Evolutionary conservation across 225 moss, liverwort and hornwort genomes (phyloP), one percentile per base, ranked within the genome.

Genomic region (Pseudisothecium myosuroides): DNA sequence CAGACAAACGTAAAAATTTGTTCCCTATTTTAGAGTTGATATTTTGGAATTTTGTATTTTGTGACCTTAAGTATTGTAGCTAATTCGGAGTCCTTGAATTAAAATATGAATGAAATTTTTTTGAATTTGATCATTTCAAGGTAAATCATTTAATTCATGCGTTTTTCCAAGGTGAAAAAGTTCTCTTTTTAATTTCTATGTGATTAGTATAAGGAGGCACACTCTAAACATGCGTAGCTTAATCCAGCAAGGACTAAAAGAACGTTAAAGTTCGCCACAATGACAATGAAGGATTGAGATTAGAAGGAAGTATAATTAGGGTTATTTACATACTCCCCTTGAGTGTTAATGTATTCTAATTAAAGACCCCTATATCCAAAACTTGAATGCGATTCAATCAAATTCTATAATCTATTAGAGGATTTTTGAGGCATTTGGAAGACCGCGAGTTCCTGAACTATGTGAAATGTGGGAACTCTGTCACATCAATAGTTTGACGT

Each of bases 331-430:
- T 39, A 68, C 7, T 23, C 13, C 0, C 4, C 11, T 1, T 27
- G 1, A 15, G 5, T 43, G 16, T 41, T 16, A 72, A 72, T 43
- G 14, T 27, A 43, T 1, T 41, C 27, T 71, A 64, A 64, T 64
- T 64, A 26, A 14, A 41, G 43, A 0, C 9, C 16, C 2, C 0
- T 43, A 3, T 27, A 43, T 27, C 26, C 0, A 26, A 1, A 71
- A 9, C 5, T 71, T 15, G 5, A 2, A 71, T 71, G 14, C 15
- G 14, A 11, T 43, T 72, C 5, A 15, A 9, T 43, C 26, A 8
- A 24, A 11, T 43, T 72, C 5, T 26, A n/a, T n/a, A n/a, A n/a
- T n/a, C n/a, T n/a, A n/a, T n/a, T n/a, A n/a, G n/a, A n/a, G n/a
- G n/a, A n/a, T n/a, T n/a, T n/a, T n/a, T n/a, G n/a, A n/a, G n/a